phyloP scores from a whole-genome alignment of 345 rosid genomes.

The Syzygium aqueum region DNA sequence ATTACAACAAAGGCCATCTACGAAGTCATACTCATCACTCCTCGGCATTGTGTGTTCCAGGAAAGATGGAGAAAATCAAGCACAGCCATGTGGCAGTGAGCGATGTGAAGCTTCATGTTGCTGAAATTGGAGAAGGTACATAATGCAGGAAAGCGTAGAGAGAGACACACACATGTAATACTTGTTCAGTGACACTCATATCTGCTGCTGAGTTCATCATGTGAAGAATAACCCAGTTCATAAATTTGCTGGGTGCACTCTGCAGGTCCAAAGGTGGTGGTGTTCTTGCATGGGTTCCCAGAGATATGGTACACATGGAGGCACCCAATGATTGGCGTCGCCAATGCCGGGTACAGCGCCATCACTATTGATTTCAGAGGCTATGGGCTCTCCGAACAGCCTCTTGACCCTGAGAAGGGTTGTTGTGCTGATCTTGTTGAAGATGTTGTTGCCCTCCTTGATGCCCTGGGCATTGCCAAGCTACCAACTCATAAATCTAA shows the following conservation, averaged over 20 bases:
- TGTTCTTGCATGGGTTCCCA: slow-evolving; percentile 41
- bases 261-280: slow-evolving; percentile 8
- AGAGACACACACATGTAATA: not conserved
- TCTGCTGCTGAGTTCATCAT: not conserved
- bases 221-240: not conserved
- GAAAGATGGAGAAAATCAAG: slow-evolving; percentile 30
- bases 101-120: slow-evolving; percentile 39
- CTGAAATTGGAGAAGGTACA: slow-evolving; percentile 35
- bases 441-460: slow-evolving; percentile 24
- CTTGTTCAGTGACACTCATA: not conserved
- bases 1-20: not conserved
- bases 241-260: not conserved
- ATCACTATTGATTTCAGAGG: slow-evolving; percentile 30
- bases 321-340: slow-evolving; percentile 26
- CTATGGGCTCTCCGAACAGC: slow-evolving; percentile 28
- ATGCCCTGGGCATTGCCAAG: slow-evolving; percentile 14
- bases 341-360: slow-evolving; percentile 17
- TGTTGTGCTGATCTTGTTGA: slow-evolving; percentile 13
- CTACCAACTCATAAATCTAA: not conserved
- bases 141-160: not conserved
- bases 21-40: not conserved
- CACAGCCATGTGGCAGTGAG: slow-evolving; percentile 25
- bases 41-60: not conserved
- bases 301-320: slow-evolving; percentile 41
- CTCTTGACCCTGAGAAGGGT: slow-evolving; percentile 24